Base-by-base conservation (phyloP, 305 asterid species). In the Striga hermonthica region DNA sequence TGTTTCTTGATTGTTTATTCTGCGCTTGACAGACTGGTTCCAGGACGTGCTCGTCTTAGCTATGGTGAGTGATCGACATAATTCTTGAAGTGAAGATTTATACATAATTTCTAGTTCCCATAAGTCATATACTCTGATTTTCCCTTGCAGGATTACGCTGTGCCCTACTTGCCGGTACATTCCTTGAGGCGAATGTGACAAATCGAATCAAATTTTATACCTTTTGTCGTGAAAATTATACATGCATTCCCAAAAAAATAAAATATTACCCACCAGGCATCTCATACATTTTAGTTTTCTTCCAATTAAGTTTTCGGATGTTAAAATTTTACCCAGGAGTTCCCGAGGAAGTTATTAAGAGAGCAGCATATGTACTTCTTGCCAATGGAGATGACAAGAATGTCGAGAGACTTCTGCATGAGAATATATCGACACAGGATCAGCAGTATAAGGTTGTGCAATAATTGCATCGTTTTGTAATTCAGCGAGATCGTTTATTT, bases 31-130 rank as follows among this genome's bases (percentile, higher is more conserved):
- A 93, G 99, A 83, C 66, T 93, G 82, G 82, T 85, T 74, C 92
- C 95, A 39, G 99, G 99, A 45, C 81, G 74, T 66, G 92, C 99
- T 31, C 95, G 74, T 77, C 91, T 88, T 71, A 90, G 97, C 89
- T 90, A 86, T 56, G 99, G 99, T 93, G 65, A 82, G 90, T 72
- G 67, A 70, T 44, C 58, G 64, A 50, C 62, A 68, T 40, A 36
- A 70, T 75, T 66, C 47, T 66, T 8, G 62, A 60, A 47, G 67
- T 62, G 34, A 62, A 44, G 68, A 62, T 13, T 44, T 35, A 60
- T 58, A 53, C 60, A 65, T 47, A 59, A 34, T 64, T 76, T 68
- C 43, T 52, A 56, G 47, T 37, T 58, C 61, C 67, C 12, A 48
- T 55, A 69, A 39, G 13, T 70, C 49, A 74, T 68, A 60, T 59